phyloP scores from a whole-genome alignment of 2,329 filamentous ascomycete species.

The Escovopsis weberi region DNA sequence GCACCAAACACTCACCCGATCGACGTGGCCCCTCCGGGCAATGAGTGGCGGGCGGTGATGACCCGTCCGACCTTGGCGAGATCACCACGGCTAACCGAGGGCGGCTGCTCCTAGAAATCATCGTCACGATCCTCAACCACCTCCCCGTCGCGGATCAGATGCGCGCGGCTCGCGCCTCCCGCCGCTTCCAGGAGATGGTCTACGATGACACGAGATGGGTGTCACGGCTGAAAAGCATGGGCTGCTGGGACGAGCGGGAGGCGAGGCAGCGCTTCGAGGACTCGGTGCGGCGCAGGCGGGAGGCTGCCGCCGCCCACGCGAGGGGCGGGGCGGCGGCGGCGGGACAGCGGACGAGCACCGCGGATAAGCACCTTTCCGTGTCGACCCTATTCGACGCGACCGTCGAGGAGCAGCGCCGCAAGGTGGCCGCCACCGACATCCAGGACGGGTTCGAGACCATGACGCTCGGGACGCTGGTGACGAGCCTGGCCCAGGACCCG shows the following conservation, averaged over 20 bases:
- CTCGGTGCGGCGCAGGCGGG: slow-evolving; percentile 43
- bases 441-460: slow-evolving; percentile 71
- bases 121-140: slow-evolving; percentile 78
- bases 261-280: slow-evolving; percentile 72
- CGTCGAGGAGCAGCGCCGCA: slow-evolving; percentile 47
- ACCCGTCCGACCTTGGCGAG: background rate
- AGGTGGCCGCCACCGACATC: slow-evolving; percentile 14
- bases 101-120: slow-evolving; percentile 47
- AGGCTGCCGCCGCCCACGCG: slow-evolving; percentile 25
- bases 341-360: slow-evolving; percentile 8
- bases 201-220: slow-evolving; percentile 98
- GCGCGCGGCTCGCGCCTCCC: slow-evolving; percentile 69
- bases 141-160: slow-evolving; percentile 75
- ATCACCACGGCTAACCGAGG: slow-evolving; percentile 1
- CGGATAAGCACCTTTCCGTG: slow-evolving; percentile 8
- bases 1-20: background rate
- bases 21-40: background rate
- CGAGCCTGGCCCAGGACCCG: slow-evolving; percentile 40
- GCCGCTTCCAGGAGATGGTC: slow-evolving; percentile 89
- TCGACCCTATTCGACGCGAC: slow-evolving; percentile 62
- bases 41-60: too few relatives aligned
- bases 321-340: slow-evolving; percentile 6
- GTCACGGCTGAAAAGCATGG: slow-evolving; percentile 69
- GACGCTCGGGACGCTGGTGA: slow-evolving; percentile 33
- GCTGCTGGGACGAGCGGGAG: slow-evolving; percentile 81